Conservation (phyloP, 1,139 yeast species). For the Hemisphaericaspora xylofermentans region DNA sequence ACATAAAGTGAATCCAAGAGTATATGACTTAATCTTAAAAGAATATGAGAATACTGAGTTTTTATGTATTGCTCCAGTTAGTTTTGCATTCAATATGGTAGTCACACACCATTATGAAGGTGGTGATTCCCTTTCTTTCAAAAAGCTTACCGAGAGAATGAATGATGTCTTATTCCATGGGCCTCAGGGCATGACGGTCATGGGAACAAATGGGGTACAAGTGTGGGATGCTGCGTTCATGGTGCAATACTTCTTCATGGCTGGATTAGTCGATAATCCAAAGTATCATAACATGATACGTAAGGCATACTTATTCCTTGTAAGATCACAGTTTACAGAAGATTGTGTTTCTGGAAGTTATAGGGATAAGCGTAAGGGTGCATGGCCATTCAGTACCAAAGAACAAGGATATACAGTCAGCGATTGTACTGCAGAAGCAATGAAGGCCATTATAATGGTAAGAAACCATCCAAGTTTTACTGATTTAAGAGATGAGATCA, state of each 20-base stretch:
- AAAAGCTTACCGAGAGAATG: slow-evolving; percentile 57
- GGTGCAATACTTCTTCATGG: slow-evolving; percentile 75
- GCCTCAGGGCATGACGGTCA: slow-evolving; percentile 85
- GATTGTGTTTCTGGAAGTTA: slow-evolving; percentile 78
- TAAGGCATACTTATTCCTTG: slow-evolving; percentile 66
- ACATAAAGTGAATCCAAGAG: slow-evolving; percentile 49
- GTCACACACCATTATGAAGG: slow-evolving; percentile 75
- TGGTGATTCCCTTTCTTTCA: slow-evolving; percentile 57
- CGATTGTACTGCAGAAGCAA: slow-evolving; percentile 96
- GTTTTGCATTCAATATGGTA: slow-evolving; percentile 78
- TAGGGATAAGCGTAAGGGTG: slow-evolving; percentile 86
- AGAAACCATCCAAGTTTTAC: slow-evolving; percentile 55
- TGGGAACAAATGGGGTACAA: slow-evolving; percentile 98
- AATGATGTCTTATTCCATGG: slow-evolving; percentile 82
- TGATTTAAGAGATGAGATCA: slow-evolving; percentile 27
- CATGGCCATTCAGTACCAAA: slow-evolving; percentile 95
- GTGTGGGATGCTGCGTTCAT: slow-evolving; percentile 96
- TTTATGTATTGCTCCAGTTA: slow-evolving; percentile 91
- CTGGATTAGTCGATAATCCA: slow-evolving; percentile 74
- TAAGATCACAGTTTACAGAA: slow-evolving; percentile 80
- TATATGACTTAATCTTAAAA: slow-evolving; percentile 64
- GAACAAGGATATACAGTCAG: slow-evolving; percentile 95
- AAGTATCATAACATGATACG: slow-evolving; percentile 64
- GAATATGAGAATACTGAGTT: slow-evolving; percentile 79
- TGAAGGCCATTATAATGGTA: slow-evolving; percentile 93